Evolutionary conservation across 306 rosid species (phyloP).

Genomic region (Glycine tomentella): DNA sequence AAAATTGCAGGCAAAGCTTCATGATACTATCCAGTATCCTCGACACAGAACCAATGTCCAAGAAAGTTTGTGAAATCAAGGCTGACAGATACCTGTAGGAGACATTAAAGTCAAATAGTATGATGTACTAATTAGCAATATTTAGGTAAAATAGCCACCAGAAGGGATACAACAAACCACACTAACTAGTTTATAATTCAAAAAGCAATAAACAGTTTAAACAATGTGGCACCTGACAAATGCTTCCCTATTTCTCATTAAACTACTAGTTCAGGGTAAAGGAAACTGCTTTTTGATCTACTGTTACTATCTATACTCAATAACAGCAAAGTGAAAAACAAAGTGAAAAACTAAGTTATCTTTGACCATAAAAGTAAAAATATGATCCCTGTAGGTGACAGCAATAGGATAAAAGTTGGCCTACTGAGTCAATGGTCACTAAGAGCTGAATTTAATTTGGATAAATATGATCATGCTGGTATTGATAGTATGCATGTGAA

Average conservation of each 20-base stretch:
- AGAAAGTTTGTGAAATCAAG: slow-evolving; percentile 91
- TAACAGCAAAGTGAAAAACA: slow-evolving; percentile 15
- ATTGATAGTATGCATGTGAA: slow-evolving; percentile 19
- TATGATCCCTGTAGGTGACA: slow-evolving; percentile 26
- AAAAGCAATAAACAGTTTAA: slow-evolving; percentile 8
- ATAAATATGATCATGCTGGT: neutral
- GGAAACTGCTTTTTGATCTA: neutral
- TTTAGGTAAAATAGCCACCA: slow-evolving; percentile 26
- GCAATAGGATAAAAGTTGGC: slow-evolving; percentile 33
- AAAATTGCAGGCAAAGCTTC: slow-evolving; percentile 95
- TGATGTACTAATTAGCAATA: slow-evolving; percentile 15
- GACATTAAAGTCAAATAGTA: slow-evolving; percentile 29
- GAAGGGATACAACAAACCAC: slow-evolving; percentile 40
- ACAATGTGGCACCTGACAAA: slow-evolving; percentile 10
- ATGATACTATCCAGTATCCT: slow-evolving; percentile 95
- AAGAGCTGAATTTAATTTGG: neutral
- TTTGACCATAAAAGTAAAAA: slow-evolving; percentile 31
- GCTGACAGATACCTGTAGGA: slow-evolving; percentile 80
- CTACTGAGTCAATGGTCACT: neutral
- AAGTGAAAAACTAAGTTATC: slow-evolving; percentile 20
- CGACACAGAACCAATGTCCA: slow-evolving; percentile 97
- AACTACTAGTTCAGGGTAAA: slow-evolving; percentile 35
- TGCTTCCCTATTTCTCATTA: slow-evolving; percentile 32
- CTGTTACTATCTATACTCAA: slow-evolving; percentile 1
- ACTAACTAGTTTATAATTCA: slow-evolving; percentile 23